Base-by-base conservation (phyloP, 1,284 basidiomycete species). In the Amylostereum areolatum region DNA sequence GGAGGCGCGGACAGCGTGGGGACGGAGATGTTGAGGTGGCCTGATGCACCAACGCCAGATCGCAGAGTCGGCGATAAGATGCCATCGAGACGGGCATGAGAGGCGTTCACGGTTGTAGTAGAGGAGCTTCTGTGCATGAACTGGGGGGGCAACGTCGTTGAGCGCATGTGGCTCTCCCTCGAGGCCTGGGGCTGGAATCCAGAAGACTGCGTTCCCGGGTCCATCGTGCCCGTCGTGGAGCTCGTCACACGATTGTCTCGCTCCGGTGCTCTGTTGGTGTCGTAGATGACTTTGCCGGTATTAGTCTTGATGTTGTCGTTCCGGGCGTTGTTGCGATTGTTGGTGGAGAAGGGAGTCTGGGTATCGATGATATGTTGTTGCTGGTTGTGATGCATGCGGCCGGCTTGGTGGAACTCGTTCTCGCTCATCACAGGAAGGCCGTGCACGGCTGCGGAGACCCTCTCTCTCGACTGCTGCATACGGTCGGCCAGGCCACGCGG, bases 391-490 rank as follows among this genome's bases (percentile, higher is more conserved):
- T 49, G 43, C 44, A 31, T 43, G 42, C 42, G 47, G 30, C 29
- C 39, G 32, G 35, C 29, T 45, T 49, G 11, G 55, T 71, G 69
- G 52, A 73, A 69, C 11, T 70, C 68, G 39, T 68, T 62, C 52
- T 70, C 66, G 2, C 68, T 68, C 51, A 70, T 66, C 31, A 62
- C 53, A 28, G 45, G 49, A 24, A 42, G 47, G 5, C 50, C 48
- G 25, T 46, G 45, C 30, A 44, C 33, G 9, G 49, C 29, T 18
- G 33, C 41, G 39, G 9, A 30, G 34, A 44, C 25, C 30, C 45
- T 43, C 3, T 28, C 36, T 7, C 47, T 46, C 4, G 48, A n/a
- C 25, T 49, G 31, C 36, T 51, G 45, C 31, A 48, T 43, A 2
- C 50, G 48, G 31, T 50, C 40, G 10, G 33, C 45, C 12, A 53